A percentile compares a stretch with the other conserved stretches of the same genome.
These are phyloP conservation scores for Suillus decipiens DNA, from an alignment of 768 basidiomycete genomes.

Conservation along the genomic window DNA sequence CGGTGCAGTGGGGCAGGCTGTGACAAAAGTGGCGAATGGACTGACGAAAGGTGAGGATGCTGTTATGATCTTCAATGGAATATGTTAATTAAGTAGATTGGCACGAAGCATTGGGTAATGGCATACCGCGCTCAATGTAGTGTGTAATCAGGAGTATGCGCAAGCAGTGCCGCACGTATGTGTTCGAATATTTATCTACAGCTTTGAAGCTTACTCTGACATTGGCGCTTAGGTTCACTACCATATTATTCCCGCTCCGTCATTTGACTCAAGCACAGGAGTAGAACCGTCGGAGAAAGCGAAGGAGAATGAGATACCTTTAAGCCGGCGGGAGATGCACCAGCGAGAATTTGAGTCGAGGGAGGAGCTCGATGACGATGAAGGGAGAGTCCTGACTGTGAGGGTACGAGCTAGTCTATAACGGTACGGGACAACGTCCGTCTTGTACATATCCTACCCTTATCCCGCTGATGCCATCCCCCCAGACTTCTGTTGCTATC, in stretches of 20 bases:
- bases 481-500: background rate
- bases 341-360: slow-evolving; percentile 58
- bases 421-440: slow-evolving; percentile 4
- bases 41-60: slow-evolving; percentile 54
- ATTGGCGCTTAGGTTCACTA: slow-evolving; percentile 61
- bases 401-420: slow-evolving; percentile 49
- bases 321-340: slow-evolving; percentile 57
- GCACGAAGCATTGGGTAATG: slow-evolving; percentile 44
- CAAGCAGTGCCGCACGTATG: slow-evolving; percentile 78
- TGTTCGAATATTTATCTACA: background rate
- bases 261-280: slow-evolving; percentile 28
- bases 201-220: slow-evolving; percentile 4
- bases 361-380: slow-evolving; percentile 59
- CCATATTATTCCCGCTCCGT: slow-evolving; percentile 75
- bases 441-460: background rate
- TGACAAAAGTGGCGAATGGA: slow-evolving; percentile 63
- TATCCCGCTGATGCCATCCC: background rate
- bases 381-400: slow-evolving; percentile 46
- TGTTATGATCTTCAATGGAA: background rate
- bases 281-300: slow-evolving; percentile 4
- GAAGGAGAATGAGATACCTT: slow-evolving; percentile 23
- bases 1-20: slow-evolving; percentile 55
- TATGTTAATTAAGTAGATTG: slow-evolving; percentile 3
- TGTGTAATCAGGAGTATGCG: slow-evolving; percentile 82
- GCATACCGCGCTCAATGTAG: slow-evolving; percentile 71